Conservation (phyloP, 2,329 filamentous ascomycete species). For the Xylariaceae sp. region DNA sequence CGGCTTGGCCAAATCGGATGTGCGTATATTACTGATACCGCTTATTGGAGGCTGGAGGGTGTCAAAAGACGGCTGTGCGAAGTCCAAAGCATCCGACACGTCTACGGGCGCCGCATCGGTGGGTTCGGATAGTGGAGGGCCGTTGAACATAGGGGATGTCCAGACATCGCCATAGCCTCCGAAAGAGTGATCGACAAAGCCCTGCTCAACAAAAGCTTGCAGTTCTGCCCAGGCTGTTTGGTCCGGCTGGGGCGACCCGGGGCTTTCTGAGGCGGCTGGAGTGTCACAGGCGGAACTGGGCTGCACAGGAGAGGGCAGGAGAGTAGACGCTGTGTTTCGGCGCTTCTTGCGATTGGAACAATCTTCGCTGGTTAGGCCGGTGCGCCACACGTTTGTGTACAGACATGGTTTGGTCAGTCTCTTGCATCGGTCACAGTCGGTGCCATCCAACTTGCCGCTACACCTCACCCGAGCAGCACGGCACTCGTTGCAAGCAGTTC, state of each 20-base stretch:
- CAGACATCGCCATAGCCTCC: neutral
- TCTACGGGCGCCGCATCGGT: neutral
- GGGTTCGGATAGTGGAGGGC: neutral
- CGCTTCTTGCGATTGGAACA: neutral
- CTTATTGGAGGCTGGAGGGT: neutral
- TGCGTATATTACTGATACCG: neutral
- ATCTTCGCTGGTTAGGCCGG: neutral
- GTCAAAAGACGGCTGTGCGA: neutral
- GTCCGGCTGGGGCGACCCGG: neutral
- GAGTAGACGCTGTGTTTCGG: neutral
- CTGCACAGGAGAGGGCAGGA: neutral
- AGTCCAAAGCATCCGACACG: neutral
- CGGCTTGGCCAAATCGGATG: neutral
- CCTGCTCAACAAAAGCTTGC: neutral
- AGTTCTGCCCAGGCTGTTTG: neutral
- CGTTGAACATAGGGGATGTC: neutral
- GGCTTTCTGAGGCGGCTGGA: neutral
- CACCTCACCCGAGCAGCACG: conserved; percentile 1
- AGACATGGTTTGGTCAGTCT: neutral
- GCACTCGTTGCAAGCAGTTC: conserved; percentile 3
- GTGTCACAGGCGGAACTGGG: neutral
- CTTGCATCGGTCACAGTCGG: conserved; percentile 1
- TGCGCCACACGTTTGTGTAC: neutral
- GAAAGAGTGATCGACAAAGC: neutral
- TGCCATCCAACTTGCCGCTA: neutral